Evolutionary conservation across 257 asterid species (phyloP).

Genomic region (Ilex asprella): DNA sequence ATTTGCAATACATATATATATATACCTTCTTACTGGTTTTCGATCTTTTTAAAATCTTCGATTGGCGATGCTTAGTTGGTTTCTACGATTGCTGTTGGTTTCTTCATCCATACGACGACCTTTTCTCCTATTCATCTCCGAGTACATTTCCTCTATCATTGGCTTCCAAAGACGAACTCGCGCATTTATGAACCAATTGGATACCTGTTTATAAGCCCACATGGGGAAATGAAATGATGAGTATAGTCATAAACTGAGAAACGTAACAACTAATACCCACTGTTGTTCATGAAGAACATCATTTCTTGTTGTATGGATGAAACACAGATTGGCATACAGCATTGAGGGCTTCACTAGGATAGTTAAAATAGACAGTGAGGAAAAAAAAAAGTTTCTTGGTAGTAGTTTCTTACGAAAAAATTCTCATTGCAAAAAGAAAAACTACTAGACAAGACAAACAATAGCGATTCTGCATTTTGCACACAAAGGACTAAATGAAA

Average conservation of each 20-base stretch:
- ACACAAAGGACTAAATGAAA: too few species aligned
- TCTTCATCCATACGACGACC: slow-evolving; percentile 31
- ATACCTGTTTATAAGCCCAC: slow-evolving; percentile 39
- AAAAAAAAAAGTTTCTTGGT: too few species aligned
- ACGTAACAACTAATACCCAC: too few species aligned
- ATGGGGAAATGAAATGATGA: neutral
- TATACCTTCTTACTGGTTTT: slow-evolving; percentile 2
- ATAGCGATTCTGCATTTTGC: neutral
- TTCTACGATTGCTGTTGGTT: slow-evolving; percentile 22
- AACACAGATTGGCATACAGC: too few species aligned
- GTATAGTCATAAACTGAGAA: too few species aligned
- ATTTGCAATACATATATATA: slow-evolving; percentile 14
- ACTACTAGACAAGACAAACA: too few species aligned
- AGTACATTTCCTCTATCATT: slow-evolving; percentile 90
- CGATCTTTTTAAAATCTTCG: slow-evolving; percentile 35
- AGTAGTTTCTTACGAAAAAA: too few species aligned
- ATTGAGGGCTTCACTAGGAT: too few species aligned
- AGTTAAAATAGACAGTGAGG: too few species aligned
- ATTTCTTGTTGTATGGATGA: too few species aligned
- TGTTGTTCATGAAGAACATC: neutral
- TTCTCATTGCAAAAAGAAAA: too few species aligned
- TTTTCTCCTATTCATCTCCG: slow-evolving; percentile 68
- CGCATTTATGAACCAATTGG: slow-evolving; percentile 91
- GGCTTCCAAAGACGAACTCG: slow-evolving; percentile 94
- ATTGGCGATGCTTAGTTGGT: slow-evolving; percentile 19